phyloP scores from a whole-genome alignment of 306 rosid species.

The Carpinus viminea region DNA sequence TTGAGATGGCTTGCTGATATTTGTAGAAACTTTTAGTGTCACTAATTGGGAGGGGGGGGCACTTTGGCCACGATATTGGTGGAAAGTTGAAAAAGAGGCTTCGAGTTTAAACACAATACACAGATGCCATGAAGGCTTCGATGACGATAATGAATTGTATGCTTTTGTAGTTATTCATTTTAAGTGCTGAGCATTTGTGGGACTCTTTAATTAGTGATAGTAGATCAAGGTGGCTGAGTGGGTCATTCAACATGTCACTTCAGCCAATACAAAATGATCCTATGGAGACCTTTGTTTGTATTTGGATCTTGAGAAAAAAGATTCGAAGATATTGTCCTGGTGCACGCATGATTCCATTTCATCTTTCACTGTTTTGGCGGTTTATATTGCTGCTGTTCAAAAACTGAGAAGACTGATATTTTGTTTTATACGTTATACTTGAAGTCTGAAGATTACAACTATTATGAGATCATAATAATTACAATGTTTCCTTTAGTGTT shows the following conservation, averaged over 20 bases:
- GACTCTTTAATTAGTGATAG: not conserved
- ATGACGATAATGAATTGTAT: not conserved
- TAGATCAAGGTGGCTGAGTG: not conserved
- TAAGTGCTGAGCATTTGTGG: not conserved
- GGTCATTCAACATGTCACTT: not conserved
- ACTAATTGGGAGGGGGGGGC: no score
- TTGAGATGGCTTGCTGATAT: not conserved
- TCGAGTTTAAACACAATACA: not conserved
- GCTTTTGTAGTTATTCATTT: not conserved
- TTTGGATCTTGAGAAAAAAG: not conserved
- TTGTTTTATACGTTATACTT: not conserved
- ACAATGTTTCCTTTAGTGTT: not conserved
- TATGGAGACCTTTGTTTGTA: not conserved
- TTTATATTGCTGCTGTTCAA: not conserved
- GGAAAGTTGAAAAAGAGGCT: not conserved
- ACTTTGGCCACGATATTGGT: no score
- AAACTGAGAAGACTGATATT: not conserved
- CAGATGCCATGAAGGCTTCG: not conserved
- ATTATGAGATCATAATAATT: not conserved
- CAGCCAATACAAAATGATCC: not conserved
- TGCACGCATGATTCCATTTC: not conserved
- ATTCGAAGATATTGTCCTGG: not conserved
- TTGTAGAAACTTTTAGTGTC: no score
- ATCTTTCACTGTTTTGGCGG: not conserved
- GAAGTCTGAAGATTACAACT: not conserved